Evolutionary conservation across 371 early-diverging fungal genomes (phyloP), one percentile per base, ranked within the genome.

Genomic region (Syncephalastrum racemosum): DNA sequence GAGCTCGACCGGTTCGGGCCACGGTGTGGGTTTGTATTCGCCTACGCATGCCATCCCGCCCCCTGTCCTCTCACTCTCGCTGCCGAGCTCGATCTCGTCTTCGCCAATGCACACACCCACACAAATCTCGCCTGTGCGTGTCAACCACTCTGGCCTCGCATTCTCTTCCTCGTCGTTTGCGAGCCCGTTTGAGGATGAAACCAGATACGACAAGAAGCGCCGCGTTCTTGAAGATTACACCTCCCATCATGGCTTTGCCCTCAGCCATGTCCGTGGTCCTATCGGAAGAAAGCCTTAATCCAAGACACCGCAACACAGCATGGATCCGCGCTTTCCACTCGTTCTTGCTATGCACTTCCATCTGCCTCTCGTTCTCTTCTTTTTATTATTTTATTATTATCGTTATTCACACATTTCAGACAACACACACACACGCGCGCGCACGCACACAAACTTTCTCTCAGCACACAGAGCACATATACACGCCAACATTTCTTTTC

Each of bases 101-200:
- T 73, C 77, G 18, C 77, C 77, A 39, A 62, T 70, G 60, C 71
- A 73, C 47, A 77, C 77, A 25, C 77, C 77, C 48, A 64, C 68
- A 15, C 68, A 66, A 31, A 64, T 70, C 8, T 72, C 76, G 25
- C 76, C 76, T 27, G 55, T 69, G 31, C 59, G 68, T 40, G 55
- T 25, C 15, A 24, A 56, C 13, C 36, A 50, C 22, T 50, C 36
- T n/a, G 23, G 22, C 20, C 41, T 50, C 4, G 31, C 31, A 2
- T 57, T 53, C 31, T 43, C 25, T 4, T 20, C 46, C n/a, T 39
- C 57, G 39, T 39, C 57, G 39, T 16, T 40, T 22, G 25, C 24
- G 15, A 27, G 16, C 22, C 49, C 49, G 3, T 27, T 22, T 27
- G 49, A 31, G 36, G 36, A 31, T n/a, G 20, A 45, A 20, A 45